Conservation (phyloP, 75 land plant genomes). For the Picea sitchensis region DNA sequence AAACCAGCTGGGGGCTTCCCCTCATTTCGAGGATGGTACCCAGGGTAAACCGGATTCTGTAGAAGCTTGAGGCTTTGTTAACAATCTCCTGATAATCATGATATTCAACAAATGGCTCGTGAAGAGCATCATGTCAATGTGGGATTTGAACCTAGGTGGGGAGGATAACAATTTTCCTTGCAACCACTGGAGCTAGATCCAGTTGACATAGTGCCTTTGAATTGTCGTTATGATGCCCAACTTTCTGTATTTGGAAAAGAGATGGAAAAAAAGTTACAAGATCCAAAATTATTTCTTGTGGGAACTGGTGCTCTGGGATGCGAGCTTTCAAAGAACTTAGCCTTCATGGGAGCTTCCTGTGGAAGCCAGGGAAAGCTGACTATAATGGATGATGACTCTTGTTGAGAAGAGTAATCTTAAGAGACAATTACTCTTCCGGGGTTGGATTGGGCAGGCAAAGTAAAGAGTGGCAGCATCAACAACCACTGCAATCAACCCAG, state of each 20-base stretch:
- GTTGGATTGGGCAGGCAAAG: constrained; percentile 92
- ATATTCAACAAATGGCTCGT: no score
- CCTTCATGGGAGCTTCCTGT: constrained; percentile 91
- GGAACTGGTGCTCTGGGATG: constrained; percentile 98
- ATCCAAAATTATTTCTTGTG: constrained; percentile 71
- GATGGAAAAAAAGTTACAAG: constrained; percentile 69
- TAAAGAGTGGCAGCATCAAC: constrained; percentile 88
- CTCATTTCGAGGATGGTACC: no score
- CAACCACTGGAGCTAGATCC: no score
- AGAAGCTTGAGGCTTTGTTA: no score
- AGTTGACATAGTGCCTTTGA: no score
- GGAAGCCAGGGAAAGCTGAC: constrained; percentile 69
- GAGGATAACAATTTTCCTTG: no score
- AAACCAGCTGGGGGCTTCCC: no score
- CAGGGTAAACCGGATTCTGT: no score
- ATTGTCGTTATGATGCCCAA: constrained; percentile 75
- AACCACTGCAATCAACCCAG: constrained; percentile 60
- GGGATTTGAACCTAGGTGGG: no score
- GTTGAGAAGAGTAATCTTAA: constrained; percentile 96
- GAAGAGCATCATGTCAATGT: no score
- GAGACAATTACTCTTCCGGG: constrained; percentile 84
- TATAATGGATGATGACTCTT: constrained; percentile 88
- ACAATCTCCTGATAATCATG: no score
- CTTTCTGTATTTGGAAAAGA: constrained; percentile 83
- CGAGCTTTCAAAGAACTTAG: constrained; percentile 86